Conservation (phyloP, 139 green algal genomes). For the Chlamydomonas sp. region DNA sequence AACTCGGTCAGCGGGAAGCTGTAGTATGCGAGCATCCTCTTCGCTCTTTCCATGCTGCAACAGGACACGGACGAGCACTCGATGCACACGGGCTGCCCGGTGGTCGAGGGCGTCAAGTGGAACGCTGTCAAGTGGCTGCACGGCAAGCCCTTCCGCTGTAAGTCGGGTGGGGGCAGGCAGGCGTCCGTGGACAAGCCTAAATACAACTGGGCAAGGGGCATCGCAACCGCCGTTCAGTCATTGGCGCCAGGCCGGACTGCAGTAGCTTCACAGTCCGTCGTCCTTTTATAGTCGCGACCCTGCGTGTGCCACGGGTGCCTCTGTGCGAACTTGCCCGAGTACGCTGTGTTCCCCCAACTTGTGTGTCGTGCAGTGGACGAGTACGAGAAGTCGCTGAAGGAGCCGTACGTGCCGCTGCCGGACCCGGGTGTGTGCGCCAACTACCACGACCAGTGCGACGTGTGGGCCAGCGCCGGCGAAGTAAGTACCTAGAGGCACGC, state of each 20-base stretch:
- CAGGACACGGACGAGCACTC: slow-evolving; percentile 8
- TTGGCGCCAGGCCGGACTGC: too few species aligned
- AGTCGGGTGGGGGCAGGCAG: not conserved
- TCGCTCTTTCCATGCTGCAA: too few species aligned
- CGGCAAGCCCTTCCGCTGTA: slow-evolving; percentile 51
- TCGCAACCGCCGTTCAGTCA: too few species aligned
- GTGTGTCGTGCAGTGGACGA: slow-evolving; percentile 13
- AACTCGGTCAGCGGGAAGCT: too few species aligned
- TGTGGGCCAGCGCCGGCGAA: slow-evolving; percentile 42
- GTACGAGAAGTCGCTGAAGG: slow-evolving; percentile 37
- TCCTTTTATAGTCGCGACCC: too few species aligned
- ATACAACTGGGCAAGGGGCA: too few species aligned
- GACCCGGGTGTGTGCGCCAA: slow-evolving; percentile 51
- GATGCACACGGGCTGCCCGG: slow-evolving; percentile 73
- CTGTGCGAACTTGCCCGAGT: not conserved
- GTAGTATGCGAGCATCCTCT: too few species aligned
- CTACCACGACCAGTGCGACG: slow-evolving; percentile 44
- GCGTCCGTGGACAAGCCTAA: too few species aligned
- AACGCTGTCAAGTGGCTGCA: slow-evolving; percentile 72
- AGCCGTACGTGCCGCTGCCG: slow-evolving; percentile 33
- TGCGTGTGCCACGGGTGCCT: too few species aligned
- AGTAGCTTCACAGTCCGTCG: too few species aligned
- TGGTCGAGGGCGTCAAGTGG: slow-evolving; percentile 80
- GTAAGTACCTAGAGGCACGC: too few species aligned
- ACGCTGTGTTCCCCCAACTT: not conserved